These are phyloP conservation scores for Candida pini DNA, from an alignment of 805 yeast genomes.

Conservation along the genomic window DNA sequence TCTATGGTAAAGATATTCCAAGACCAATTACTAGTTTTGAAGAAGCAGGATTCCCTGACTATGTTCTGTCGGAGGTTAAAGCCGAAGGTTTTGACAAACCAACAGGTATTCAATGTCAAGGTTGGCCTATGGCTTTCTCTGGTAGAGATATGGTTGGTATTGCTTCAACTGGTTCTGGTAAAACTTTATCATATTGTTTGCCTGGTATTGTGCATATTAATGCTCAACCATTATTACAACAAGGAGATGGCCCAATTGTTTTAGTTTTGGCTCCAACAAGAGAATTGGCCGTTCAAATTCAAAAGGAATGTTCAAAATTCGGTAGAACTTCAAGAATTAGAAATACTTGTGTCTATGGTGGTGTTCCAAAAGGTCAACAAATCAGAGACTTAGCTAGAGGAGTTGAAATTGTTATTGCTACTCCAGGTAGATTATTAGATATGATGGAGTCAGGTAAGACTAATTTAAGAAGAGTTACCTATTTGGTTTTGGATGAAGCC, in stretches of 20 bases:
- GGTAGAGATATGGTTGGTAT: slow-evolving; percentile 99
- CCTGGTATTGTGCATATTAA: slow-evolving; percentile 97
- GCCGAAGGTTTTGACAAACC: slow-evolving; percentile 91
- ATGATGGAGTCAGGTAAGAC: slow-evolving; percentile 95
- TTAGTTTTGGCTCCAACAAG: slow-evolving; percentile 96
- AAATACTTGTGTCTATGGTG: slow-evolving; percentile 98
- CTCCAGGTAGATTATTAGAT: slow-evolving; percentile 98
- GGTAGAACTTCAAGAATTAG: slow-evolving; percentile 89
- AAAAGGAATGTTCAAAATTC: slow-evolving; percentile 91
- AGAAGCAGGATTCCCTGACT: slow-evolving; percentile 97
- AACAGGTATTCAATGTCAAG: slow-evolving; percentile 97
- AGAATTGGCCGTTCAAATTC: slow-evolving; percentile 97
- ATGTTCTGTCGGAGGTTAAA: slow-evolving; percentile 83
- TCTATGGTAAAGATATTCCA: slow-evolving; percentile 80
- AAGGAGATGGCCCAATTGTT: slow-evolving; percentile 97
- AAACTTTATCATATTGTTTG: slow-evolving; percentile 92
- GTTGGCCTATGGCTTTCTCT: slow-evolving; percentile 99
- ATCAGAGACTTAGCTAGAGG: slow-evolving; percentile 94
- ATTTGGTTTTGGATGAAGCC: slow-evolving; percentile 96
- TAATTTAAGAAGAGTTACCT: slow-evolving; percentile 92
- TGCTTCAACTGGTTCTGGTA: slow-evolving; percentile 99
- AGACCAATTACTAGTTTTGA: slow-evolving; percentile 90
- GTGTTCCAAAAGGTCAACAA: slow-evolving; percentile 98
- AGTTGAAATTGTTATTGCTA: slow-evolving; percentile 92
- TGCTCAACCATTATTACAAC: slow-evolving; percentile 90